These are phyloP conservation scores for Jimgerdemannia flammicorona DNA, from an alignment of 192 early-diverging fungal genomes.

Conservation along the genomic window DNA sequence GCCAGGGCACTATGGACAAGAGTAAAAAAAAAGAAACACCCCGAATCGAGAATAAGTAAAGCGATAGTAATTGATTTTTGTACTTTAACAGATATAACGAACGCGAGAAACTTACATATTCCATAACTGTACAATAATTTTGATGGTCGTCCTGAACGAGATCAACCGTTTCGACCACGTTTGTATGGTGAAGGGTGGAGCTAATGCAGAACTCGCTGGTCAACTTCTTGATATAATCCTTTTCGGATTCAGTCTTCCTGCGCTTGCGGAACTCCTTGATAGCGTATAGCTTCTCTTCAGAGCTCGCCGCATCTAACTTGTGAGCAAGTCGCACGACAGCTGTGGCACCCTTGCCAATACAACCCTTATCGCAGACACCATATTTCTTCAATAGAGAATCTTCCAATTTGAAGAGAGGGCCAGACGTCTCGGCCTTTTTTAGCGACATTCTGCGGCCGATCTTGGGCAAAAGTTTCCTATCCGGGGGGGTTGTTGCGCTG, in stretches of 20 bases:
- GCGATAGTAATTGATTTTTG: too few relatives aligned
- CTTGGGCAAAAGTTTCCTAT: too few relatives aligned
- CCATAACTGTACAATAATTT: slow-evolving; percentile 79
- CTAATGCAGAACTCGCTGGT: slow-evolving; percentile 94
- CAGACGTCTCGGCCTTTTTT: too few relatives aligned
- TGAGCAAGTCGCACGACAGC: slow-evolving; percentile 88
- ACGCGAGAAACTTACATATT: slow-evolving; percentile 38
- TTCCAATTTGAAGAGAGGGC: too few relatives aligned
- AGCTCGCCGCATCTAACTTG: slow-evolving; percentile 58
- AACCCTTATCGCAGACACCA: slow-evolving; percentile 55
- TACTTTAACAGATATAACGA: not conserved
- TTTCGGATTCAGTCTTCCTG: slow-evolving; percentile 81
- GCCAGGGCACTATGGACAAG: slow-evolving; percentile 79
- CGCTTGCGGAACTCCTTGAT: slow-evolving; percentile 94
- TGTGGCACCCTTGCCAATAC: slow-evolving; percentile 86
- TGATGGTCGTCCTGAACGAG: slow-evolving; percentile 89
- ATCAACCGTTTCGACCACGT: slow-evolving; percentile 93
- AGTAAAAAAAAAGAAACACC: slow-evolving; percentile 1
- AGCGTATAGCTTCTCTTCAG: slow-evolving; percentile 67
- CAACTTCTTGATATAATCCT: slow-evolving; percentile 95
- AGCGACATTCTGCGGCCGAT: too few relatives aligned
- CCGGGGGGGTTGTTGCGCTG: too few relatives aligned
- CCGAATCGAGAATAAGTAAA: not conserved
- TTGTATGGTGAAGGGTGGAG: slow-evolving; percentile 84
- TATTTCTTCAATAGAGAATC: too few relatives aligned